Evolutionary conservation across 1,284 basidiomycete genomes (phyloP).

Genomic region (Boletus holoroseus): DNA sequence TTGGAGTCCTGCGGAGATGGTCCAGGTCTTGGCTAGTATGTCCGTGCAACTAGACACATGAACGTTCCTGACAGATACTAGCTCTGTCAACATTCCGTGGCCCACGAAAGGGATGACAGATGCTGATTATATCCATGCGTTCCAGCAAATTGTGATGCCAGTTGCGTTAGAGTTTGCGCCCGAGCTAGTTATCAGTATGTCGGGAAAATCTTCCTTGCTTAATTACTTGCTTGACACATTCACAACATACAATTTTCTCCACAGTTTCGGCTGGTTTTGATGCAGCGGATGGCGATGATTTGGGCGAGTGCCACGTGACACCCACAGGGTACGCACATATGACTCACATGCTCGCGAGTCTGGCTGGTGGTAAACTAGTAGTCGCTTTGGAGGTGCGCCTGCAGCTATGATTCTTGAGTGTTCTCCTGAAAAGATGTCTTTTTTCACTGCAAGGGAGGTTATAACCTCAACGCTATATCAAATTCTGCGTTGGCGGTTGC

Average conservation of each 20-base stretch:
- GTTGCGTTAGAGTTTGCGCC: slow-evolving; percentile 95
- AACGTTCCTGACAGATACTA: slow-evolving; percentile 33
- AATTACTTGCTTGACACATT: not conserved
- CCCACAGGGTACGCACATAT: slow-evolving; percentile 98
- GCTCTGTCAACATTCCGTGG: slow-evolving; percentile 96
- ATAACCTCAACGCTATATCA: slow-evolving; percentile 88
- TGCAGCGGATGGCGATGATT: slow-evolving; percentile 86
- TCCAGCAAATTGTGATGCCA: slow-evolving; percentile 94
- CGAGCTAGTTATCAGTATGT: slow-evolving; percentile 90
- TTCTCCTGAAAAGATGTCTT: slow-evolving; percentile 4
- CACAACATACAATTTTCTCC: slow-evolving; percentile 6
- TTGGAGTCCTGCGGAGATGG: slow-evolving; percentile 84
- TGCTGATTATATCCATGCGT: slow-evolving; percentile 94
- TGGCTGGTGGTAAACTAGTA: slow-evolving; percentile 85
- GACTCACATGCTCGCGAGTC: slow-evolving; percentile 92
- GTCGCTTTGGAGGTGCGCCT: slow-evolving; percentile 83
- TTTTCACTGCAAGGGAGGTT: slow-evolving; percentile 72
- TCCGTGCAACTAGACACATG: slow-evolving; percentile 18
- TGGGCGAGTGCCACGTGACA: slow-evolving; percentile 87
- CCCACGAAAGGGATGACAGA: slow-evolving; percentile 85
- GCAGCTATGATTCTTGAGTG: not conserved
- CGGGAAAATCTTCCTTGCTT: not conserved
- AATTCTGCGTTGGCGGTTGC: slow-evolving; percentile 84
- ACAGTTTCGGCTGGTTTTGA: slow-evolving; percentile 97
- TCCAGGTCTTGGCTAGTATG: slow-evolving; percentile 77